These are phyloP conservation scores for Aphanomyces euteiches DNA, from an alignment of 352 stramenopile species.

Conservation along the genomic window DNA sequence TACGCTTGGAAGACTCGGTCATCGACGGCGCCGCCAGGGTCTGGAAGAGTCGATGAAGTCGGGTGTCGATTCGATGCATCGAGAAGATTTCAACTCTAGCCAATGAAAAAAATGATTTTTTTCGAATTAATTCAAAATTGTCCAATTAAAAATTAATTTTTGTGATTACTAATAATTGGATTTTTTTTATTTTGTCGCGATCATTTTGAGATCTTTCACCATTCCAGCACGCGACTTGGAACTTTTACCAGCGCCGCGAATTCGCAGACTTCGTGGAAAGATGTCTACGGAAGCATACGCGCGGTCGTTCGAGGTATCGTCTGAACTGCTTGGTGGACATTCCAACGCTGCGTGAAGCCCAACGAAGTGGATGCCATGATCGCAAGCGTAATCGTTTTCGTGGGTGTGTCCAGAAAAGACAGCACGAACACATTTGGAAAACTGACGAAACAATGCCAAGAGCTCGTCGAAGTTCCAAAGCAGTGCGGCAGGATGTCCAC, in stretches of 20 bases:
- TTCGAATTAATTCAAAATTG: too few species aligned
- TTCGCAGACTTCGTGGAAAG: slow-evolving; percentile 45
- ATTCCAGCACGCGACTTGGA: slow-evolving; percentile 45
- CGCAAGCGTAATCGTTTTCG: slow-evolving; percentile 43
- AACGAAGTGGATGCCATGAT: slow-evolving; percentile 61
- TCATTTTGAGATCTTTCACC: not conserved
- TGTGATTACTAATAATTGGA: too few species aligned
- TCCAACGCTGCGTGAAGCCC: slow-evolving; percentile 68
- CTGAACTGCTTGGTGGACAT: slow-evolving; percentile 36
- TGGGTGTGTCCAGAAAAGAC: slow-evolving; percentile 76
- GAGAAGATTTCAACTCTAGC: too few species aligned
- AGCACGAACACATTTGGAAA: slow-evolving; percentile 45
- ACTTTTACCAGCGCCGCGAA: slow-evolving; percentile 63
- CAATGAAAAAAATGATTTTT: too few species aligned
- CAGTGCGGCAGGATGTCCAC: slow-evolving; percentile 34
- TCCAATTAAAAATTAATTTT: too few species aligned
- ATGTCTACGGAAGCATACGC: slow-evolving; percentile 63
- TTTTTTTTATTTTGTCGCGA: too few species aligned
- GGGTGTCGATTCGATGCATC: too few species aligned
- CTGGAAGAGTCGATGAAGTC: too few species aligned
- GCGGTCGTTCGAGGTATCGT: slow-evolving; percentile 36
- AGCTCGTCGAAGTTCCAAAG: slow-evolving; percentile 80
- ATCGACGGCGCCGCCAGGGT: too few species aligned
- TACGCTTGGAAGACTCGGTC: too few species aligned
- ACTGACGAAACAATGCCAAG: slow-evolving; percentile 42